Evolutionary conservation across 2,329 filamentous ascomycete genomes (phyloP).

Genomic region (Ceratocystis albifundus): DNA sequence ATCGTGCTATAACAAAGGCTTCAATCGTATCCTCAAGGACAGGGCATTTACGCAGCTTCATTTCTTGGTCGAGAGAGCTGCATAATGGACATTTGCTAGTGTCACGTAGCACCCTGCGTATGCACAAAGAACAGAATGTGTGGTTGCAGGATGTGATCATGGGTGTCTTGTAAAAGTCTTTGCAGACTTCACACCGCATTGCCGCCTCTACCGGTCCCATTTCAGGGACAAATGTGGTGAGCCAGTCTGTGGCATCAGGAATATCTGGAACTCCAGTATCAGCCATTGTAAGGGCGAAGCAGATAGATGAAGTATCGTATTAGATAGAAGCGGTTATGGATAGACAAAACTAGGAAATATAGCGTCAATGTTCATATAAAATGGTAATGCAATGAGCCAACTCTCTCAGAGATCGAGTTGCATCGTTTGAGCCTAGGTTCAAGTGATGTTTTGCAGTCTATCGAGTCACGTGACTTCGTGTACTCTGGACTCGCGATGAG

Average conservation of each 20-base stretch:
- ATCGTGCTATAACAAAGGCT: conserved; percentile 57
- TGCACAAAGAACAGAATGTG: conserved; percentile 94
- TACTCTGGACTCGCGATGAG: not conserved
- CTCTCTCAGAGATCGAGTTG: too few species aligned
- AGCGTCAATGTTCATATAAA: too few species aligned
- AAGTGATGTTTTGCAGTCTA: too few species aligned
- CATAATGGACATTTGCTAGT: conserved; percentile 86
- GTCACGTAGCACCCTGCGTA: conserved; percentile 68
- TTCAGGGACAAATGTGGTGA: conserved; percentile 53
- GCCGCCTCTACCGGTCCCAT: conserved; percentile 68
- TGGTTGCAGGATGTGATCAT: conserved; percentile 93
- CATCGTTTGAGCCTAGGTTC: too few species aligned
- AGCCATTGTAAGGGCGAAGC: conserved; percentile 26
- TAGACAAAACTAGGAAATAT: too few species aligned
- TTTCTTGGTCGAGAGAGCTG: conserved; percentile 64
- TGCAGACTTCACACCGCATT: conserved; percentile 91
- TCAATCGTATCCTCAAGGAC: conserved; percentile 75
- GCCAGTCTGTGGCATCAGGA: conserved; percentile 76
- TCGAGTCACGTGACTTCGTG: not conserved
- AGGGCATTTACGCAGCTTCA: conserved; percentile 75
- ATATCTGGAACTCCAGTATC: conserved; percentile 37
- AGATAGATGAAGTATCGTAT: too few species aligned
- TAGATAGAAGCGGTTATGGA: too few species aligned
- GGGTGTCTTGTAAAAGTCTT: conserved; percentile 89
- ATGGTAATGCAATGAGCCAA: too few species aligned